These are phyloP conservation scores for Chaetomium olivaceum DNA, from an alignment of 2,329 filamentous ascomycete species.

Conservation along the genomic window DNA sequence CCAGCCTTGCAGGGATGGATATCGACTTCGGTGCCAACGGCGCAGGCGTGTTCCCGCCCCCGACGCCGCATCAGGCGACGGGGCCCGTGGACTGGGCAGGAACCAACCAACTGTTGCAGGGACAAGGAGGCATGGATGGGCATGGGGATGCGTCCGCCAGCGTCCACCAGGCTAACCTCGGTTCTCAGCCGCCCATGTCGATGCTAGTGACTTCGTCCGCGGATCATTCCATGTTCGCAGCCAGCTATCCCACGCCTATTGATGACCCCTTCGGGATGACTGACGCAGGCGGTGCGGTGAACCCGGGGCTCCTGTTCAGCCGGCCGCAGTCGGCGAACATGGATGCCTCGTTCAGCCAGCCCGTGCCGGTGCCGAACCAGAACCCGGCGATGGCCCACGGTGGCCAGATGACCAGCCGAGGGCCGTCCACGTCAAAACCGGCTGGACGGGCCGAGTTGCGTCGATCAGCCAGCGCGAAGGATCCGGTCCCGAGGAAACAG, in stretches of 20 bases:
- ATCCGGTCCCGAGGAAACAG: conserved; percentile 45
- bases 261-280: conserved; percentile 54
- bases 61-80: conserved; percentile 47
- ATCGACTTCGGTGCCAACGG: conserved; percentile 55
- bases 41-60: conserved; percentile 47
- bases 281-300: conserved; percentile 50
- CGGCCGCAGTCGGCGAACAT: conserved; percentile 51
- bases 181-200: conserved; percentile 51
- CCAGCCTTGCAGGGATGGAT: conserved; percentile 57
- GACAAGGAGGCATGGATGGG: conserved; percentile 41
- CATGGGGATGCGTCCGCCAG: conserved; percentile 37
- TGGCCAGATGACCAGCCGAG: conserved; percentile 26
- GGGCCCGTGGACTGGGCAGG: conserved; percentile 60
- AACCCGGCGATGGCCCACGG: conserved; percentile 23
- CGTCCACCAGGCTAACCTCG: conserved; percentile 49
- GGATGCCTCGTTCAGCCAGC: conserved; percentile 40
- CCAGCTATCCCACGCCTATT: conserved; percentile 46
- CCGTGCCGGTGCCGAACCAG: conserved; percentile 36
- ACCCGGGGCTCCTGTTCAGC: conserved; percentile 61
- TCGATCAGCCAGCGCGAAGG: conserved; percentile 49
- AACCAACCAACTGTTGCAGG: conserved; percentile 57
- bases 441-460: conserved; percentile 43
- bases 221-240: conserved; percentile 43
- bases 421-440: conserved; percentile 36
- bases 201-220: conserved; percentile 43